Evolutionary conservation across 441 rosid species (phyloP).

Genomic region (Cnidoscolus chayamansa): DNA sequence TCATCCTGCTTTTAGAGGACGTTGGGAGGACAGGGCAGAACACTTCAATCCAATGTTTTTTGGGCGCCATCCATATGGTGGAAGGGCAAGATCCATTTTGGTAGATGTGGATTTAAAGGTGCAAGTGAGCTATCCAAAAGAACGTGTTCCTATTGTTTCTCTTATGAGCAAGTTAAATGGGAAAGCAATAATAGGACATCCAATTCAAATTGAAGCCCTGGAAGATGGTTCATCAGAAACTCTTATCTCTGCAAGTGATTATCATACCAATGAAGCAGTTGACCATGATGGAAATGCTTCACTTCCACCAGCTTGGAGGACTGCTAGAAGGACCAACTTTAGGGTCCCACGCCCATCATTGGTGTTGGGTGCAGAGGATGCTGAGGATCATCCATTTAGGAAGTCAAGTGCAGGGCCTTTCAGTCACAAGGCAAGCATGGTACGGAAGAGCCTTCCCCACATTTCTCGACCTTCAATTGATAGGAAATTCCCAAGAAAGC

Average conservation of each 20-base stretch:
- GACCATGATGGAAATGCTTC: conserved; percentile 46
- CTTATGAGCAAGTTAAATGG: conserved; percentile 77
- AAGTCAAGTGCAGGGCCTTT: conserved; percentile 37
- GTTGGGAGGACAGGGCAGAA: conserved; percentile 41
- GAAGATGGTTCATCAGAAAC: conserved; percentile 69
- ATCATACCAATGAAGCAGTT: conserved; percentile 38
- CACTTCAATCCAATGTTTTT: conserved; percentile 38
- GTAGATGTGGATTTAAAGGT: conserved; percentile 86
- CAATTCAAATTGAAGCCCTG: conserved; percentile 62
- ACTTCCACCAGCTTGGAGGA: conserved; percentile 83
- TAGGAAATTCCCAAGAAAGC: conserved; percentile 49
- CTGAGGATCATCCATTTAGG: conserved; percentile 37
- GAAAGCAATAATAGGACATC: conserved; percentile 90
- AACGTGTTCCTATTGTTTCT: conserved; percentile 79
- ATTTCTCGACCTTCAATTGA: conserved; percentile 41
- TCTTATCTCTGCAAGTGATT: conserved; percentile 41
- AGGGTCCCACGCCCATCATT: conserved; percentile 71
- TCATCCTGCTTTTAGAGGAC: conserved; percentile 33
- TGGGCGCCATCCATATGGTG: conserved; percentile 39
- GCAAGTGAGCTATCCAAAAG: conserved; percentile 69
- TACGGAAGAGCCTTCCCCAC: conserved; percentile 43
- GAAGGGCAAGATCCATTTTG: conserved; percentile 47
- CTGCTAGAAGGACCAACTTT: conserved; percentile 80
- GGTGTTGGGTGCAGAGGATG: conserved; percentile 42
- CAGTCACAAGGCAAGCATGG: conserved; percentile 36